These are phyloP conservation scores for Pestalotiopsis fici DNA, from an alignment of 2,329 filamentous ascomycete species.

Conservation along the genomic window DNA sequence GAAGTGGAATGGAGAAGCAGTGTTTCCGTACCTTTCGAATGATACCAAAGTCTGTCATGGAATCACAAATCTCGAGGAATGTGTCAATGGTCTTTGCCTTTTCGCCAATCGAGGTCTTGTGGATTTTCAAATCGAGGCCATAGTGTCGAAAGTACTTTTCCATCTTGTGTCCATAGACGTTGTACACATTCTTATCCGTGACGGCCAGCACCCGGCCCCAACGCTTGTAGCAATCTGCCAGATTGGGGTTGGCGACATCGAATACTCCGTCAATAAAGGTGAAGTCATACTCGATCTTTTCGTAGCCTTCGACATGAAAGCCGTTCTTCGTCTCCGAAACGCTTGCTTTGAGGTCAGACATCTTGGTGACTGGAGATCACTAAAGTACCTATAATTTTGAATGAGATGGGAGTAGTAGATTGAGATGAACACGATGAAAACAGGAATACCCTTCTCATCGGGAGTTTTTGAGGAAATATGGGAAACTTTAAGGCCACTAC, in stretches of 20 bases:
- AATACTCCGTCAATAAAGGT: constrained; percentile 73
- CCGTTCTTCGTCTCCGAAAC: constrained; percentile 64
- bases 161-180: constrained; percentile 67
- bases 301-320: constrained; percentile 72
- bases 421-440: neutral
- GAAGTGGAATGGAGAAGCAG: neutral
- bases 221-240: constrained; percentile 64
- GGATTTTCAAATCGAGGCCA: constrained; percentile 61
- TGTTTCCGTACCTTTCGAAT: constrained; percentile 46
- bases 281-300: constrained; percentile 78
- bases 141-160: constrained; percentile 68
- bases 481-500: constrained; percentile 9
- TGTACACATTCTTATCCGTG: constrained; percentile 72
- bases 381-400: neutral
- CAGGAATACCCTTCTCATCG: neutral
- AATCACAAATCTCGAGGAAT: constrained; percentile 68
- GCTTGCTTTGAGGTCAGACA: constrained; percentile 71
- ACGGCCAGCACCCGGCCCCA: constrained; percentile 69
- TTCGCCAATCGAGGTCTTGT: constrained; percentile 75
- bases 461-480: neutral
- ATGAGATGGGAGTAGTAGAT: neutral
- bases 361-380: constrained; percentile 32
- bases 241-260: constrained; percentile 57
- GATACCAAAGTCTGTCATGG: constrained; percentile 74
- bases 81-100: constrained; percentile 75